phyloP scores from a whole-genome alignment of 2,329 filamentous ascomycete species.

The Harringtonia aguacate region DNA sequence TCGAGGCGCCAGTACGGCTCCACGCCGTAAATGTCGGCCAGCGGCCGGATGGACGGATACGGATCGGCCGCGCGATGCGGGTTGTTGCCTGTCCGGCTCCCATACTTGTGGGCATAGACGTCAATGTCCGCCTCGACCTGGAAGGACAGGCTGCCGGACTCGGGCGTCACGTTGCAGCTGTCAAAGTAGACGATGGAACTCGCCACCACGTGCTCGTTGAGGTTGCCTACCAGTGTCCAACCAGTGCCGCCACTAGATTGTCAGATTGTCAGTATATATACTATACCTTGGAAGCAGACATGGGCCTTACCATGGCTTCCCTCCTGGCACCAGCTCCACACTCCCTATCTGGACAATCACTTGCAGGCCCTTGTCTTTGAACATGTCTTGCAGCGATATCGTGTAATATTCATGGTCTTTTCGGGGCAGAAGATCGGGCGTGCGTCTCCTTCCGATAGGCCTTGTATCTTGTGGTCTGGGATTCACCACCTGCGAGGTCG shows the following conservation, averaged over 20 bases:
- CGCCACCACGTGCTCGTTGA: constrained; percentile 45
- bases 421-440: too few relatives aligned
- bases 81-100: too few relatives aligned
- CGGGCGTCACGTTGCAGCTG: constrained; percentile 35
- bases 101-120: constrained; percentile 3
- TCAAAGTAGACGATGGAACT: constrained; percentile 42
- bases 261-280: too few relatives aligned
- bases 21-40: not conserved
- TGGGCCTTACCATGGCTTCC: too few relatives aligned
- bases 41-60: not conserved
- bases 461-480: too few relatives aligned
- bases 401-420: not conserved
- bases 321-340: constrained; percentile 45
- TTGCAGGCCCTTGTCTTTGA: constrained; percentile 36
- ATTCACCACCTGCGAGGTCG: too few relatives aligned
- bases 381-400: constrained; percentile 14
- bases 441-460: too few relatives aligned
- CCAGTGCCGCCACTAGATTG: too few relatives aligned
- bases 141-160: constrained; percentile 26
- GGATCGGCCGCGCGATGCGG: too few relatives aligned
- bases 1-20: too few relatives aligned
- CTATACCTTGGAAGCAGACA: too few relatives aligned
- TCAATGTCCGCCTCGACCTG: constrained; percentile 14
- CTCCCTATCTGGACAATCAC: constrained; percentile 51
- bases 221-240: constrained; percentile 30